A percentile compares a stretch with the other conserved stretches of the same genome.
These are phyloP conservation scores for Fusarium protoensiforme DNA, from an alignment of 2,329 filamentous ascomycete species.

Conservation along the genomic window DNA sequence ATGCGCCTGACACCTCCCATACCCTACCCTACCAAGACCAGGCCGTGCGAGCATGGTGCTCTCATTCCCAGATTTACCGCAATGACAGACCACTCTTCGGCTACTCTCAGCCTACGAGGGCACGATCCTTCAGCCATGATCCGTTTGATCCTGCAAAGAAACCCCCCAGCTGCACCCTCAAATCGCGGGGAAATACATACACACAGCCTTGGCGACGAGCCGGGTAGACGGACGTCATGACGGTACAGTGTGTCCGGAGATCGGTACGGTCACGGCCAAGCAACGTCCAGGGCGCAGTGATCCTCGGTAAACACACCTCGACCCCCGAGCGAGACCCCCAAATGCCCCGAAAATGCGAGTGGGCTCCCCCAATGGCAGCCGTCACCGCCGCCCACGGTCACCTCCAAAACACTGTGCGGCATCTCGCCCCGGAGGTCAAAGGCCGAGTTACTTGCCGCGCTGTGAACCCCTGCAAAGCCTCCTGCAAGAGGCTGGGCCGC, in stretches of 20 bases:
- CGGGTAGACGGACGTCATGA: conserved; percentile 26
- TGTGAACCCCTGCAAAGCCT: conserved; percentile 6
- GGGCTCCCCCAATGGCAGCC: conserved; percentile 30
- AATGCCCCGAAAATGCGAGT: conserved; percentile 26
- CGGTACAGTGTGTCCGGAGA: conserved; percentile 30
- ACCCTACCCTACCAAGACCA: not conserved
- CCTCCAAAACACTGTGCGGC: conserved; percentile 39
- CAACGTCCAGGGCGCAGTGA: conserved; percentile 5
- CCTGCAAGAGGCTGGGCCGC: conserved; percentile 32
- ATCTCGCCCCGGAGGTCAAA: conserved; percentile 26
- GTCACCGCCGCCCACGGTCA: conserved; percentile 27
- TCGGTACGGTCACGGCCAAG: conserved; percentile 25
- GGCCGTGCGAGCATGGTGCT: conserved; percentile 35
- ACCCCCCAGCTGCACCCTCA: not conserved
- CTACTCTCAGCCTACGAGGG: conserved; percentile 7
- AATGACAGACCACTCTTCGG: not conserved
- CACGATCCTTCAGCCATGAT: conserved; percentile 3
- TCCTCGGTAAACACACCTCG: conserved; percentile 38
- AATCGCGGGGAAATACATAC: conserved; percentile 27
- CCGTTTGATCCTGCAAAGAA: not conserved
- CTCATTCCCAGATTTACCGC: conserved; percentile 21
- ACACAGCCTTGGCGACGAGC: conserved; percentile 5
- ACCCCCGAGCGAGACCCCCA: conserved; percentile 28
- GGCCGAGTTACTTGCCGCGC: conserved; percentile 24
- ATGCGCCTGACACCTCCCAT: conserved; percentile 14